Percentiles rank a stretch among this genome's conserved stretches.
Conservation (phyloP, 352 stramenopile species). For the Globisporangium lucens region DNA sequence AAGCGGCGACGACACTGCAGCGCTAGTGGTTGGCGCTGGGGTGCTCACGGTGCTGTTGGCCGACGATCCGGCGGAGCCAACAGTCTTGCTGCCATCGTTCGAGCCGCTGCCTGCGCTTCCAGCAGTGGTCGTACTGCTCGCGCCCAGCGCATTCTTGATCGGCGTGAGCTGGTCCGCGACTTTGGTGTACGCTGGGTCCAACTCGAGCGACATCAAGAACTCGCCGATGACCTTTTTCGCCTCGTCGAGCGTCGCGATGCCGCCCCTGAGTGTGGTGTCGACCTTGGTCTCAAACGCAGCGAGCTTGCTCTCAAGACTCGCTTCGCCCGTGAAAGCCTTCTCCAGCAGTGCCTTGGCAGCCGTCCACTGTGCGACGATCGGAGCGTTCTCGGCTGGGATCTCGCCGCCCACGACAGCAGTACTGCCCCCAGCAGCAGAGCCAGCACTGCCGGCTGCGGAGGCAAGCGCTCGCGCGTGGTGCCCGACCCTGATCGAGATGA, state of each 20-base stretch:
- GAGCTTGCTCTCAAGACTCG: neutral
- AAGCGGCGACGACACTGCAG: neutral
- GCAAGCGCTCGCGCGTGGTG: neutral
- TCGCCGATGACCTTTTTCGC: neutral
- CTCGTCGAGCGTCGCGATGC: neutral
- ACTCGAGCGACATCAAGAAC: neutral
- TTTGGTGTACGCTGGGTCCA: neutral
- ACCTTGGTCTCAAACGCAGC: neutral
- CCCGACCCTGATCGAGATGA: neutral
- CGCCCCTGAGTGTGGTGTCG: neutral
- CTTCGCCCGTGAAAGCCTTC: neutral
- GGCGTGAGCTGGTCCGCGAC: conserved; percentile 2
- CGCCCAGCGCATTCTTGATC: neutral
- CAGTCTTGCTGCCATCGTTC: neutral
- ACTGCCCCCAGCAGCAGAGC: neutral
- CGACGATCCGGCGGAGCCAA: neutral
- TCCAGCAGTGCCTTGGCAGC: neutral
- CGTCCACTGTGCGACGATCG: neutral
- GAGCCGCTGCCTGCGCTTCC: neutral
- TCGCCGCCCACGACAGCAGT: neutral
- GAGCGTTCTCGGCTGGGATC: neutral
- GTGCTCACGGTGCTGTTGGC: neutral
- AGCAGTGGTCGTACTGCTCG: neutral
- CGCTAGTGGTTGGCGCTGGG: neutral
- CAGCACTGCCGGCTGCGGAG: neutral